phyloP scores from a whole-genome alignment of 257 asterid species.

The Salvia miltiorrhiza region DNA sequence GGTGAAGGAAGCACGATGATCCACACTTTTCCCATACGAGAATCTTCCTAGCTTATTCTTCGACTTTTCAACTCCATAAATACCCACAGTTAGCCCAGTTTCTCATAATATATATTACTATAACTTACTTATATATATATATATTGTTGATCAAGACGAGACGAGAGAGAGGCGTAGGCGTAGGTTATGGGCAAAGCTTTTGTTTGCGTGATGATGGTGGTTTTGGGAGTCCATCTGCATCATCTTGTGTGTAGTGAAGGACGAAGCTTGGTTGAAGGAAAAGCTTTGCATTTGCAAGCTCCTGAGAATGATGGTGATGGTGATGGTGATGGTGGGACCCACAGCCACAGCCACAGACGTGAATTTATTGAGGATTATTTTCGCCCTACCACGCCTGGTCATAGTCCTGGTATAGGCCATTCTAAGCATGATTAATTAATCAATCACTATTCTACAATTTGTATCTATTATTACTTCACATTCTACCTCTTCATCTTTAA shows the following conservation, averaged over 20 bases:
- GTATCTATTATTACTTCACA: too few species aligned
- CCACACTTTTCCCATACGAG: background rate
- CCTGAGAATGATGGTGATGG: too few species aligned
- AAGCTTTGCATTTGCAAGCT: background rate
- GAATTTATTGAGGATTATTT: background rate
- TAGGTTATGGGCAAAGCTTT: background rate
- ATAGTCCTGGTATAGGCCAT: conserved; percentile 9
- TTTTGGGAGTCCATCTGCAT: background rate
- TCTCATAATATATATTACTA: too few species aligned
- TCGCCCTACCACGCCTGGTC: conserved; percentile 1
- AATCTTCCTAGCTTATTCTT: background rate
- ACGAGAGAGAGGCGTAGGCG: too few species aligned
- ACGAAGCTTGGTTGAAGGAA: background rate
- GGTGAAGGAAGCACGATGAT: too few species aligned
- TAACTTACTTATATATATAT: too few species aligned
- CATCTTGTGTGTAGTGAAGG: background rate
- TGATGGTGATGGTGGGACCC: too few species aligned
- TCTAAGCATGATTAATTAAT: background rate
- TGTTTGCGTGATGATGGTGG: background rate
- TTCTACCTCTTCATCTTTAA: too few species aligned
- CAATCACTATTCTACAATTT: too few species aligned
- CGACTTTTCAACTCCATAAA: background rate
- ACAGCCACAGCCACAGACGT: background rate
- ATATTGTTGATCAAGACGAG: too few species aligned
- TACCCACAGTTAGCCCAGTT: too few species aligned